Evolutionary conservation across 176 grass and related monocot species (phyloP).

Genomic region (Alopecurus myosuroides): DNA sequence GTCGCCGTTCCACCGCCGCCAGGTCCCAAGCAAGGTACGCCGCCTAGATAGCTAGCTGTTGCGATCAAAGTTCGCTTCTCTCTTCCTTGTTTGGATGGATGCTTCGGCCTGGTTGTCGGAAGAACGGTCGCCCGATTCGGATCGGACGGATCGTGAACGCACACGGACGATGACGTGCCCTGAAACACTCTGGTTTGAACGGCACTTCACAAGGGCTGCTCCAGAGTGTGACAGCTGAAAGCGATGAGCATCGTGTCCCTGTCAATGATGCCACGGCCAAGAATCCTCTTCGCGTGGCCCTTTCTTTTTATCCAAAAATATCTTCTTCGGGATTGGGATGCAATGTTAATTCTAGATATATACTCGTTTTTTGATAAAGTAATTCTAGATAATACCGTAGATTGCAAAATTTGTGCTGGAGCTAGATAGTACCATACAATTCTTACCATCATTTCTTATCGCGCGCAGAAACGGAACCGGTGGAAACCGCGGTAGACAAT

Average conservation of each 20-base stretch:
- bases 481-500: too few species aligned
- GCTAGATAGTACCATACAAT: neutral
- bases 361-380: too few species aligned
- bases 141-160: neutral
- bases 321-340: neutral
- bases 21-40: slow-evolving; percentile 63
- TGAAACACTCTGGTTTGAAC: neutral
- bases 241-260: neutral
- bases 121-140: neutral
- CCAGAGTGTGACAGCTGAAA: neutral
- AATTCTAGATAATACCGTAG: too few species aligned
- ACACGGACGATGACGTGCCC: neutral
- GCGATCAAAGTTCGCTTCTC: neutral
- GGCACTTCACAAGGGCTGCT: neutral
- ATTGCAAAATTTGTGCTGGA: neutral
- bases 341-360: neutral
- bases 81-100: neutral
- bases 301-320: neutral
- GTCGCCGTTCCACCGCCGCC: slow-evolving; percentile 46
- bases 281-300: neutral
- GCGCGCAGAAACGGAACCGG: too few species aligned
- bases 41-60: neutral
- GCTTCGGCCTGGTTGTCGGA: neutral
- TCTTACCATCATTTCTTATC: too few species aligned
- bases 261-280: neutral